Conservation (phyloP, 805 yeast species). For the Clavispora asparagi region DNA sequence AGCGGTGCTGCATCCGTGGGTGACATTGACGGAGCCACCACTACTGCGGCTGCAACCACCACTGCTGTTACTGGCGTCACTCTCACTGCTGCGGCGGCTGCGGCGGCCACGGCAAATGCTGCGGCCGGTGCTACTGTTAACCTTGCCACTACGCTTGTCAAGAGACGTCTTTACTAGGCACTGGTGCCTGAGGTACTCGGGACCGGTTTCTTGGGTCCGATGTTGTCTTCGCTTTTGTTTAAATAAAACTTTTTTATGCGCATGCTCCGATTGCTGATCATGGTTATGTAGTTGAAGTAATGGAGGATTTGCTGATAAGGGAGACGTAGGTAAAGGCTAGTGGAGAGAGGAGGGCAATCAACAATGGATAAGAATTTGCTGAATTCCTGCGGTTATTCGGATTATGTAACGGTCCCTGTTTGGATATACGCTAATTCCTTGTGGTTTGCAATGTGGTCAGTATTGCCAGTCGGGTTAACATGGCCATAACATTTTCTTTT, state of each 20-base stretch:
- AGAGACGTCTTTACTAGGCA: conserved; percentile 1
- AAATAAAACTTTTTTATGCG: neutral
- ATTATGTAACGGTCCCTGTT: too few relatives aligned
- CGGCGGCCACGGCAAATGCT: neutral
- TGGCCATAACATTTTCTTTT: too few relatives aligned
- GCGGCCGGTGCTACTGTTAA: neutral
- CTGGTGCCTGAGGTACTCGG: neutral
- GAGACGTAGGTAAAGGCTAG: too few relatives aligned
- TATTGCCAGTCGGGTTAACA: too few relatives aligned
- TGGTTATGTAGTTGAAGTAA: too few relatives aligned
- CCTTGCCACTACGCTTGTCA: conserved; percentile 1
- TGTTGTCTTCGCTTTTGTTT: neutral
- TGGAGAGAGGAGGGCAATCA: too few relatives aligned
- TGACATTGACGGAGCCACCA: conserved; percentile 20
- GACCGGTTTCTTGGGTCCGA: neutral
- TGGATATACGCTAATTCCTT: too few relatives aligned
- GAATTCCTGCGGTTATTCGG: too few relatives aligned
- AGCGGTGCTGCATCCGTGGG: conserved; percentile 22
- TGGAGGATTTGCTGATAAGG: neutral
- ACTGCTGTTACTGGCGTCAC: conserved; percentile 19
- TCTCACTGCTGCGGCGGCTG: neutral
- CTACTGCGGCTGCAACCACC: conserved; percentile 14
- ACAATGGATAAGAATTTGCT: too few relatives aligned
- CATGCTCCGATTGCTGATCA: neutral
- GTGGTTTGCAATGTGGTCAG: too few relatives aligned